These are phyloP conservation scores for Auricularia sp. DNA, from an alignment of 768 basidiomycete species.

Conservation along the genomic window DNA sequence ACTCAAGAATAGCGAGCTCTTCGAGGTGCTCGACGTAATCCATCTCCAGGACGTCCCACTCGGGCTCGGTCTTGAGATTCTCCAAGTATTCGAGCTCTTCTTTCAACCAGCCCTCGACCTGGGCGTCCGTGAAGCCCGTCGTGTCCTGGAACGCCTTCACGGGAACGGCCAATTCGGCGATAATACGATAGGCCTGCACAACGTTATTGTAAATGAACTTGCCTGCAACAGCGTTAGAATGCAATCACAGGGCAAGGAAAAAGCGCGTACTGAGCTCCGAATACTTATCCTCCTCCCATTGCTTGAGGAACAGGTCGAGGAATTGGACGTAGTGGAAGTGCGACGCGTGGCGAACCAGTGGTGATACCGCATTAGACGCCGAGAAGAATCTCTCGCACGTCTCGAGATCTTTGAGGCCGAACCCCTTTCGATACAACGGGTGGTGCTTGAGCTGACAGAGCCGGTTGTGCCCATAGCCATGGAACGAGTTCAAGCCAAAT, in stretches of 20 bases:
- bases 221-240: background rate
- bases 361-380: constrained; percentile 9
- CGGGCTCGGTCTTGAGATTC: background rate
- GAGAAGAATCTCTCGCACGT: constrained; percentile 14
- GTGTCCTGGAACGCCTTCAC: background rate
- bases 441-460: constrained; percentile 13
- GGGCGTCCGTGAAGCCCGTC: background rate
- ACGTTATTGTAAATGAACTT: background rate
- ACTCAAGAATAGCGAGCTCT: background rate
- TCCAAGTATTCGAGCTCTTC: background rate
- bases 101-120: constrained; percentile 1
- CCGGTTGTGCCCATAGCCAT: constrained; percentile 14
- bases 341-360: constrained; percentile 11
- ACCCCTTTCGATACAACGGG: constrained; percentile 8
- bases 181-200: background rate
- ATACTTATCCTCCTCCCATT: constrained; percentile 17
- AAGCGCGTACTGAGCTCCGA: constrained; percentile 7
- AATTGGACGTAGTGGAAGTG: constrained; percentile 8
- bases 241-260: background rate
- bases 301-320: constrained; percentile 11
- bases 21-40: background rate
- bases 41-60: background rate
- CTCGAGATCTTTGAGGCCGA: constrained; percentile 15
- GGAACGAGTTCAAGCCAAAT: constrained; percentile 1
- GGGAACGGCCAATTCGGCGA: background rate